Conservation (phyloP, 2,329 filamentous ascomycete genomes). For the Neofusicoccum kwambonambiense region DNA sequence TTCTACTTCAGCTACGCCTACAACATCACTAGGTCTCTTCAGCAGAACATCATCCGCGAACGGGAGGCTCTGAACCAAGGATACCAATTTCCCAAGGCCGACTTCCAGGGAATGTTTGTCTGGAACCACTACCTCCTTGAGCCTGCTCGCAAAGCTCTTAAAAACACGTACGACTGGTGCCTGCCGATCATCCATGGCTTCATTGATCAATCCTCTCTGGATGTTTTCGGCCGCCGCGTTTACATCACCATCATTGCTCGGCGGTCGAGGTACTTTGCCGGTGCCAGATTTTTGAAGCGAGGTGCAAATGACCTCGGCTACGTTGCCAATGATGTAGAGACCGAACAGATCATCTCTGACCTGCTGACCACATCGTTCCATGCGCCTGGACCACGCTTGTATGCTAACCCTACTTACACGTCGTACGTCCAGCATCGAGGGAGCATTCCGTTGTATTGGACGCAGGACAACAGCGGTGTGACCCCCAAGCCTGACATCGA, state of each 20-base stretch:
- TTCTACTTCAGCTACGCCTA: constrained; percentile 99
- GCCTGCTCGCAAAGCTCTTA: constrained; percentile 68
- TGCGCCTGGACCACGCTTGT: constrained; percentile 79
- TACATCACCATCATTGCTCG: constrained; percentile 94
- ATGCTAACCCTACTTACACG: constrained; percentile 86
- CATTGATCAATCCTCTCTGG: constrained; percentile 76
- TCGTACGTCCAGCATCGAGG: constrained; percentile 96
- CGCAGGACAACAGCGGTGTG: constrained; percentile 91
- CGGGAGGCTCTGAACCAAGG: constrained; percentile 68
- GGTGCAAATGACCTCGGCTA: constrained; percentile 93
- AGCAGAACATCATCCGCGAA: constrained; percentile 86
- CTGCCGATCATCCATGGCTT: constrained; percentile 94
- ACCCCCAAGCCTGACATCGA: constrained; percentile 96
- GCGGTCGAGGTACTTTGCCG: constrained; percentile 88
- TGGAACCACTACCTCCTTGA: constrained; percentile 91
- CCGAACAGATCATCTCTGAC: constrained; percentile 96
- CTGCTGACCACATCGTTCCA: constrained; percentile 94
- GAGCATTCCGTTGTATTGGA: constrained; percentile 96
- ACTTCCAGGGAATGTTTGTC: constrained; percentile 94
- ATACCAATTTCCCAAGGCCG: constrained; percentile 57
- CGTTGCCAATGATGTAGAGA: constrained; percentile 98
- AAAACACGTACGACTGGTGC: constrained; percentile 92
- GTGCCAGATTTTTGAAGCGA: constrained; percentile 89
- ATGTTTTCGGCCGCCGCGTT: constrained; percentile 80
- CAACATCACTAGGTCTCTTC: constrained; percentile 87